Base-by-base conservation (phyloP, 805 yeast genomes). In the Yamadazyma sp. region DNA sequence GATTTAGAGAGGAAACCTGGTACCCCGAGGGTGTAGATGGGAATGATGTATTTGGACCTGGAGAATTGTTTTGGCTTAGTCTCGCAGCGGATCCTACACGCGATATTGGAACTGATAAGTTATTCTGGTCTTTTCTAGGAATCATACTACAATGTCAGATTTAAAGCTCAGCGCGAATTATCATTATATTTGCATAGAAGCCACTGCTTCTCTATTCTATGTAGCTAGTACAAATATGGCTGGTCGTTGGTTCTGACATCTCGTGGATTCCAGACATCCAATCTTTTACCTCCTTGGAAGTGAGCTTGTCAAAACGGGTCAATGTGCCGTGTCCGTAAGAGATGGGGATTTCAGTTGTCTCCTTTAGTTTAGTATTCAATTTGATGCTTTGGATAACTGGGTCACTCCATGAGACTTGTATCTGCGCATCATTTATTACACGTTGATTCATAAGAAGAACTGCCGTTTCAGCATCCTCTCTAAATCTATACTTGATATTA, bases 1-100 rank as follows among this genome's bases (percentile, higher is more conserved):
- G 73, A 38, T 67, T 68, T 24, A 67, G 54, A 10, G 71, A 63
- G 12, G 70, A 63, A 6, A 62, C 48, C 21, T 62, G 61, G 40
- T 64, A 63, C 6, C 52, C 60, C 1, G 59, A 51, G 2, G 59
- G 41, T 1, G 67, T 57, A 2, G 57, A 32, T 4, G 66, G 60
- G n/a, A 52, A 52, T 6, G 67, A 55, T 4, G 40, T 29, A 18
- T 40, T 38, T 14, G 46, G 35, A 15, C 28, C 31, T 3, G 41
- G 36, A 8, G 49, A 44, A 1, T 45, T 46, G 14, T 56, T 37
- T 28, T 60, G 64, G 37, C 52, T 60, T 19, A 67, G 41, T 12
- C 68, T 46, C 21, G 46, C 47, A 1, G 67, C 48, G 13, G 71
- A 65, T 3, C 55, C 50, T 12, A 64, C 66, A 11, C 73, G 53